These are phyloP conservation scores for Neckera pumila DNA, from an alignment of 225 moss, liverwort and hornwort genomes.

Conservation along the genomic window DNA sequence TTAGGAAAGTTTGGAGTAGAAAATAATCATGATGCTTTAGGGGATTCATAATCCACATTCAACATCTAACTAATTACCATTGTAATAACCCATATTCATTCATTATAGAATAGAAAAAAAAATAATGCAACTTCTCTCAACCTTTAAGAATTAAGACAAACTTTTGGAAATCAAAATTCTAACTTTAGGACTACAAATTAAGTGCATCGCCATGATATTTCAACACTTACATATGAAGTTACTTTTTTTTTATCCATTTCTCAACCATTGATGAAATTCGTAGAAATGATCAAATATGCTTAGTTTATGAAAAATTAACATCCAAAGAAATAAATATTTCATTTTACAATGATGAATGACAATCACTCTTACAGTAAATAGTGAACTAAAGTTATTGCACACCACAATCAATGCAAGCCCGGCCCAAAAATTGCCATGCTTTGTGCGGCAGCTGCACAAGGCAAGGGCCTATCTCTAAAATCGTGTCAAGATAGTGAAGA, in stretches of 20 bases:
- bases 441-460: fast-evolving
- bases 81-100: background rate
- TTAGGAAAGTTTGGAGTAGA: background rate
- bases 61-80: background rate
- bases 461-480: background rate
- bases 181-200: background rate
- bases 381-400: background rate
- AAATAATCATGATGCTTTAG: background rate
- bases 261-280: background rate
- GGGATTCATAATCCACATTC: background rate
- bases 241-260: background rate
- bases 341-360: background rate
- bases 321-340: background rate
- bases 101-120: too few species aligned
- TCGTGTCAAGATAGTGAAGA: background rate
- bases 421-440: too few species aligned
- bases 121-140: background rate
- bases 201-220: background rate
- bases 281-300: background rate
- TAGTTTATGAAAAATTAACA: background rate
- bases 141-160: background rate
- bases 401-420: background rate
- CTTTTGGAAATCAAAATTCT: background rate
- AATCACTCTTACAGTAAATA: fast-evolving
- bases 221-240: background rate